Evolutionary conservation across 169 alveolate species (phyloP).

Genomic region (Amoebophrya sp.): DNA sequence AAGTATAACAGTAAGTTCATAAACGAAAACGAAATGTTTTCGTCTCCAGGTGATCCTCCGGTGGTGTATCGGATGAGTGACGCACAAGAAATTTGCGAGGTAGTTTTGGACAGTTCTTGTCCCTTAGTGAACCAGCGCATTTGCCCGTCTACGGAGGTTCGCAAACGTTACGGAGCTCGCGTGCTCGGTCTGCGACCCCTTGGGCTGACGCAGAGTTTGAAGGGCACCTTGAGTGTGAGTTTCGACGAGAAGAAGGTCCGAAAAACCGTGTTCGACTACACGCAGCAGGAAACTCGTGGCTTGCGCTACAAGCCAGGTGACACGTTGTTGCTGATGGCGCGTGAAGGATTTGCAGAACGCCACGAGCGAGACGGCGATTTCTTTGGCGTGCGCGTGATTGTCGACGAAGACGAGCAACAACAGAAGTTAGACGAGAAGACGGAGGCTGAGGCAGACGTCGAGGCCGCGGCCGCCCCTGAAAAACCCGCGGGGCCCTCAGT

Average conservation of each 20-base stretch:
- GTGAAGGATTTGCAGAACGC: slow-evolving; percentile 28
- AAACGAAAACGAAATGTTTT: too few species aligned
- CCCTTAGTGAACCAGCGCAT: slow-evolving; percentile 25
- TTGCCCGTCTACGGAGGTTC: neutral
- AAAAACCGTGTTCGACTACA: neutral
- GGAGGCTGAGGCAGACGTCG: neutral
- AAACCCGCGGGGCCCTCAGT: neutral
- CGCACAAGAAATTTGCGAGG: neutral
- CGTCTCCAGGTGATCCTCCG: too few species aligned
- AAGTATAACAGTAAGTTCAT: too few species aligned
- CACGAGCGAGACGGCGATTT: neutral
- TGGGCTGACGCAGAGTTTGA: neutral
- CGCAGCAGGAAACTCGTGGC: neutral
- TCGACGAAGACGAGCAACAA: neutral
- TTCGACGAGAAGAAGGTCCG: neutral
- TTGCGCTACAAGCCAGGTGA: slow-evolving; percentile 22
- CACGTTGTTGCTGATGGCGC: slow-evolving; percentile 22
- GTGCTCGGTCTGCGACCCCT: slow-evolving; percentile 16
- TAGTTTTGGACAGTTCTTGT: slow-evolving; percentile 30
- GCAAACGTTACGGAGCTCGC: neutral
- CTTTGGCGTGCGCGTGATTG: slow-evolving; percentile 22
- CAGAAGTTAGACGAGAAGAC: neutral
- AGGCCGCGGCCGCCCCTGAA: neutral
- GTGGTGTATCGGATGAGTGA: neutral
- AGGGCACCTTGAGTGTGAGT: neutral